Percentiles rank a stretch among this genome's conserved stretches.
phyloP scores from a whole-genome alignment of 2,329 filamentous ascomycete genomes.

The Arthrobotrys conoides region DNA sequence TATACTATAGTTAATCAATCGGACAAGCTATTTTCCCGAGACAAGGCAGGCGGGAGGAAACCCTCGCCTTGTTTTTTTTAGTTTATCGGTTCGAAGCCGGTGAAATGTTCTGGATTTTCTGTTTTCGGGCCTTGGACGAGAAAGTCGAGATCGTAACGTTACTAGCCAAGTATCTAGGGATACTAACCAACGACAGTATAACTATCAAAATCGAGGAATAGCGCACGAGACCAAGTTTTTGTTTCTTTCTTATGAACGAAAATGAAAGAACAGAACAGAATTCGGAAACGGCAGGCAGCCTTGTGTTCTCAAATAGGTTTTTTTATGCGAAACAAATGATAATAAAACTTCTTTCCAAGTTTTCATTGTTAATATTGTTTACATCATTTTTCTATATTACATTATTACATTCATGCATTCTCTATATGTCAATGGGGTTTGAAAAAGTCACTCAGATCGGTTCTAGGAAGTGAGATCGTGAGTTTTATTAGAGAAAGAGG shows the following conservation, averaged over 20 bases:
- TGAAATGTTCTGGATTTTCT: not conserved
- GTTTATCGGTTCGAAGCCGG: not conserved
- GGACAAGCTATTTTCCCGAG: not conserved
- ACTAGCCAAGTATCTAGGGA: not conserved
- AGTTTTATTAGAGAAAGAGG: not conserved
- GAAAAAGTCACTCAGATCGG: constrained; percentile 37
- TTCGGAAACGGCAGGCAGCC: not conserved
- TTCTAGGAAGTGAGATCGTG: constrained; percentile 17
- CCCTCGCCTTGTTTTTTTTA: not conserved
- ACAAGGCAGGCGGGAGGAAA: not conserved
- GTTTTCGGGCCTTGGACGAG: not conserved
- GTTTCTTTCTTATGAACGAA: no score
- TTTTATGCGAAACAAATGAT: not conserved
- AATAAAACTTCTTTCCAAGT: not conserved
- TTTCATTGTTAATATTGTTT: not conserved
- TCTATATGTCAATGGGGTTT: not conserved
- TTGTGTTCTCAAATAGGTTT: constrained; percentile 32
- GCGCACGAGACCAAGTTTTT: constrained; percentile 9
- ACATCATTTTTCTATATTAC: not conserved
- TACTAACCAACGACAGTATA: not conserved
- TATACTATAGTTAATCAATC: not conserved
- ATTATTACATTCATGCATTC: not conserved
- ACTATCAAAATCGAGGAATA: constrained; percentile 11
- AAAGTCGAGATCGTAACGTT: not conserved
- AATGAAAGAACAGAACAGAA: not conserved